Base-by-base conservation (phyloP, 305 asterid species). In the Fraxinus sp. region DNA sequence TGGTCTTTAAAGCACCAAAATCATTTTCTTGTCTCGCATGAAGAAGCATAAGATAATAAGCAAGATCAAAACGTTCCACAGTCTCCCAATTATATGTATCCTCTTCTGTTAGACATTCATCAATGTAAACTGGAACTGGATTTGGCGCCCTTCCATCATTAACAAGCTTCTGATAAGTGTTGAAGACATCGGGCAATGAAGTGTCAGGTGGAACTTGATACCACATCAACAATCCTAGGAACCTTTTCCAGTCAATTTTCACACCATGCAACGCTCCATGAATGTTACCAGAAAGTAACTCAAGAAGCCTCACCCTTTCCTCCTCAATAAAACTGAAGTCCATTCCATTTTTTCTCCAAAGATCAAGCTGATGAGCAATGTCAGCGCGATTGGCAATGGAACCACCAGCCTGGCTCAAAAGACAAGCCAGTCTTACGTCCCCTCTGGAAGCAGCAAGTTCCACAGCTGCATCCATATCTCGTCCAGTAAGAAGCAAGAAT, bases 391-490 rank as follows among this genome's bases (percentile, higher is more conserved):
- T 93, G 55, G 43, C 86, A 28, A 83, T 84, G 32, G 95, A 92
- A 20, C 99, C 98, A 77, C 96, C 99, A 82, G 98, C 93, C 88
- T 96, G 97, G 87, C 98, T 91, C 88, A 96, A 89, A 82, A 96
- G 94, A 82, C 97, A 92, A 82, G 99, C 90, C 22, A 94, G 88
- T 88, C 99, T 90, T 24, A 96, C 98, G 79, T 96, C 99, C 83
- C 99, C 99, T 87, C 91, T 91, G 72, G 98, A 94, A 86, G 98
- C 93, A 78, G 99, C 97, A 86, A 96, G 88, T 86, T 93, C 99
- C 70, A 93, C 98, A 66, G 99, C 97, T 83, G 93, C 84, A 87
- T 93, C 97, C 79, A 92, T 90, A 89, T 94, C 96, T 74, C 98
- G 91, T 20, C 99, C 99, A 72, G 96, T 93, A 83, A 94, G 92